phyloP scores from a whole-genome alignment of 805 yeast genomes.

The Candida caryicola region DNA sequence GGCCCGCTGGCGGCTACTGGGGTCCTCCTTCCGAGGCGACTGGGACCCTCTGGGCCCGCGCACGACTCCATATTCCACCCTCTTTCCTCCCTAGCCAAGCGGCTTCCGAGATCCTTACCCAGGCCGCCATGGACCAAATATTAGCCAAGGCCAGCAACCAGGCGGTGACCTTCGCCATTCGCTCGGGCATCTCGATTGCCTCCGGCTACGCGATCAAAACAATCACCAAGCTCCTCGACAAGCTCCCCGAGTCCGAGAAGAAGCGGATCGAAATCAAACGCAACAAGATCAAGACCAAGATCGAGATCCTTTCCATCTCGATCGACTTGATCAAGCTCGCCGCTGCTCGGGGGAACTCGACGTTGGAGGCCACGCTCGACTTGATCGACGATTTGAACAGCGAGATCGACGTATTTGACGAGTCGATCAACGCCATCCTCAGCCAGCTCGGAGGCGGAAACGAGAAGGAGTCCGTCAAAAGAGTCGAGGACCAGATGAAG shows the following conservation, averaged over 20 bases:
- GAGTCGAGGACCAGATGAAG: conserved; percentile 51
- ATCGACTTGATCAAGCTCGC: conserved; percentile 64
- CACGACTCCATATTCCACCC: not conserved
- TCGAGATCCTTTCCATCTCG: conserved; percentile 60
- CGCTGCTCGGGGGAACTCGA: conserved; percentile 60
- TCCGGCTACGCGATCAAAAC: conserved; percentile 70
- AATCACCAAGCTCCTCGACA: conserved; percentile 53
- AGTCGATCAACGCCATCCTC: conserved; percentile 41
- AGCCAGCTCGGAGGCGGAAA: conserved; percentile 25
- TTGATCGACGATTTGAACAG: conserved; percentile 53
- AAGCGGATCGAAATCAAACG: conserved; percentile 39
- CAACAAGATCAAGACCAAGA: conserved; percentile 51
- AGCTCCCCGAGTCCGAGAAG: conserved; percentile 54
- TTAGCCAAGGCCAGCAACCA: conserved; percentile 64
- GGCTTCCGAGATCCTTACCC: no score
- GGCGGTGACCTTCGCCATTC: conserved; percentile 75
- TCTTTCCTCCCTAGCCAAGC: not conserved
- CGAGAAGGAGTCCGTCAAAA: conserved; percentile 36
- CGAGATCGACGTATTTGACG: conserved; percentile 59
- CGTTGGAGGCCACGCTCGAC: conserved; percentile 51
- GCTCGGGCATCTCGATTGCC: conserved; percentile 73
- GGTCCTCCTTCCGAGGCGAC: not conserved
- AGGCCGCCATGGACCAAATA: conserved; percentile 39
- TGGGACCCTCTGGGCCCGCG: not conserved
- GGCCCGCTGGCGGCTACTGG: not conserved